Percentiles rank a stretch among this genome's conserved stretches.
These are phyloP conservation scores for Penicillium sp. DNA, from an alignment of 2,329 filamentous ascomycete genomes.

Conservation along the genomic window DNA sequence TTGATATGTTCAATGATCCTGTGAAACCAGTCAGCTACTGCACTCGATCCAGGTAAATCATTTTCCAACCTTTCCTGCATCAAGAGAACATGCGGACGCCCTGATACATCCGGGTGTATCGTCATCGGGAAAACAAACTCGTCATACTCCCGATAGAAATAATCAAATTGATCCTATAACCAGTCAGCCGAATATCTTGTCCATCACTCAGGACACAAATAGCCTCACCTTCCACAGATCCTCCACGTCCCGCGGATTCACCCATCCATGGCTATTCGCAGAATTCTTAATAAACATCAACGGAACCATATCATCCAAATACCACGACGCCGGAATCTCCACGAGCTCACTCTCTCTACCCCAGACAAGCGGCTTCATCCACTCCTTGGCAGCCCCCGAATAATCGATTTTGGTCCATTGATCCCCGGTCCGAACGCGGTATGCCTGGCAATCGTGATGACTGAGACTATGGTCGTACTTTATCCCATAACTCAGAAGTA, in stretches of 20 bases:
- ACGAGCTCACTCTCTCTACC: constrained; percentile 39
- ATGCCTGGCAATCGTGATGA: constrained; percentile 44
- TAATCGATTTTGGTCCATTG: constrained; percentile 46
- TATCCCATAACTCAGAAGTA: constrained; percentile 41
- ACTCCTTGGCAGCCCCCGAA: constrained; percentile 37
- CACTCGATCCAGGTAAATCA: constrained; percentile 10
- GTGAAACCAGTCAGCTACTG: constrained; percentile 5
- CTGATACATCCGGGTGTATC: constrained; percentile 70
- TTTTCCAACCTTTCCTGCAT: constrained; percentile 64
- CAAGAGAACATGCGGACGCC: constrained; percentile 65
- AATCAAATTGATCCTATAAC: constrained; percentile 58
- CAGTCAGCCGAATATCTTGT: neutral
- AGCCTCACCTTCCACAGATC: constrained; percentile 50
- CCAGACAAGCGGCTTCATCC: constrained; percentile 49
- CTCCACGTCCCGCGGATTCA: constrained; percentile 56
- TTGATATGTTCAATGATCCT: constrained; percentile 66
- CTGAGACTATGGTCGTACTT: constrained; percentile 45
- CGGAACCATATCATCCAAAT: constrained; percentile 42
- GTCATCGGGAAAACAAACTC: constrained; percentile 76
- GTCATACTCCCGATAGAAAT: constrained; percentile 73
- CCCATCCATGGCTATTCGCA: constrained; percentile 55
- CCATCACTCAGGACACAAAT: constrained; percentile 33
- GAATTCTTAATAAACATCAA: constrained; percentile 47
- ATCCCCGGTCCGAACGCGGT: constrained; percentile 42
- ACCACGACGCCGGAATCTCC: constrained; percentile 44